phyloP scores from a whole-genome alignment of 805 yeast species.

The Yamadazyma olivae region DNA sequence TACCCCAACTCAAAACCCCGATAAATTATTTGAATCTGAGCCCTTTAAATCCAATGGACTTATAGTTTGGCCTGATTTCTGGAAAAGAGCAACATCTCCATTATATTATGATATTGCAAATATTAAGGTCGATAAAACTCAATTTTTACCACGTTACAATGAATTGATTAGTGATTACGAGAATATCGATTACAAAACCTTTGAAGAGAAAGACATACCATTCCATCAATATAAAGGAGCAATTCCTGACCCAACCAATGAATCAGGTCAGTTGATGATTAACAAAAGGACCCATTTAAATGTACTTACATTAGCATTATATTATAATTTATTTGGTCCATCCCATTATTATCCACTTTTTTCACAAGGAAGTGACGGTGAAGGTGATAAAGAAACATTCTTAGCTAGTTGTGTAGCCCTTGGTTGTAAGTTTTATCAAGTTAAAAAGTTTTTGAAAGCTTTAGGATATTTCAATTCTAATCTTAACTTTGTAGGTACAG shows the following conservation, averaged over 20 bases:
- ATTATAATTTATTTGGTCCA: conserved; percentile 43
- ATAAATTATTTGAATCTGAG: conserved; percentile 51
- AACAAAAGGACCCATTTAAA: conserved; percentile 36
- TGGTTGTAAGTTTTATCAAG: conserved; percentile 50
- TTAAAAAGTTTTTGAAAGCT: conserved; percentile 49
- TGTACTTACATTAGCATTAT: conserved; percentile 36
- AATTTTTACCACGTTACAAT: conserved; percentile 30
- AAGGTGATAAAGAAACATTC: conserved; percentile 80
- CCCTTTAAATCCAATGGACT: conserved; percentile 55
- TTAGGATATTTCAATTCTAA: conserved; percentile 41
- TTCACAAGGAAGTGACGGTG: conserved; percentile 55
- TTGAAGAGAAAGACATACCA: conserved; percentile 18
- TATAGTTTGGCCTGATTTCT: conserved; percentile 83
- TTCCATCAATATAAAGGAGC: conserved; percentile 31
- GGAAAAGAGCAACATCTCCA: conserved; percentile 83
- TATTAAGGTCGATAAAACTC: conserved; percentile 26
- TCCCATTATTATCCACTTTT: conserved; percentile 39
- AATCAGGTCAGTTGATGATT: conserved; percentile 42
- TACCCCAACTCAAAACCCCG: conserved; percentile 65
- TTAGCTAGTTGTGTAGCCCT: conserved; percentile 62
- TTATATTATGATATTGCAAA: conserved; percentile 67
- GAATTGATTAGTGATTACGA: conserved; percentile 18
- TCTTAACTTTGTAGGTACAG: conserved; percentile 57
- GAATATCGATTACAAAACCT: conserved; percentile 9
- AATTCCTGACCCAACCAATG: conserved; percentile 31